Evolutionary conservation across 306 rosid species (phyloP).

Genomic region (Psophocarpus tetragonolobus): DNA sequence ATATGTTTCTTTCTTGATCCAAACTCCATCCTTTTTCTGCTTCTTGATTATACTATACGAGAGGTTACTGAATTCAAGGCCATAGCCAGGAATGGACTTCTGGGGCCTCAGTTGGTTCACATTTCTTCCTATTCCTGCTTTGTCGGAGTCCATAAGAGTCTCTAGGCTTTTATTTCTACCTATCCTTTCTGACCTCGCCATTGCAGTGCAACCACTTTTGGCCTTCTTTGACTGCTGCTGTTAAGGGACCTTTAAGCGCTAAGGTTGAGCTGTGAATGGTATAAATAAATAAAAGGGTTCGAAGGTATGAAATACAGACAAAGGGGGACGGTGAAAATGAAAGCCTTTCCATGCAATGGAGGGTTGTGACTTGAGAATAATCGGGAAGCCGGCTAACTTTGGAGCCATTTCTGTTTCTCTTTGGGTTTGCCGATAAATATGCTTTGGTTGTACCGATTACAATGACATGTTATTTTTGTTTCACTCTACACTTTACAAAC

Average conservation of each 20-base stretch:
- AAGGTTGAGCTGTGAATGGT: slow-evolving; percentile 30
- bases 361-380: neutral
- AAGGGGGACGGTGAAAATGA: slow-evolving; percentile 41
- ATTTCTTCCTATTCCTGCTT: slow-evolving; percentile 33
- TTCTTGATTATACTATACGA: slow-evolving; percentile 66
- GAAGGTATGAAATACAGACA: slow-evolving; percentile 32
- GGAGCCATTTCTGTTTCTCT: slow-evolving; percentile 30
- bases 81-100: slow-evolving; percentile 55
- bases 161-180: slow-evolving; percentile 56
- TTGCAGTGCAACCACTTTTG: slow-evolving; percentile 34
- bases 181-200: slow-evolving; percentile 48
- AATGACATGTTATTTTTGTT: slow-evolving; percentile 34
- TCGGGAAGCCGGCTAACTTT: slow-evolving; percentile 42
- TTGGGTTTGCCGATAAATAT: slow-evolving; percentile 46
- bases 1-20: slow-evolving; percentile 66
- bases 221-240: slow-evolving; percentile 35
- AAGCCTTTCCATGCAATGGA: slow-evolving; percentile 15
- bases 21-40: slow-evolving; percentile 71
- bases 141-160: slow-evolving; percentile 57
- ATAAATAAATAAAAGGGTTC: slow-evolving; percentile 20
- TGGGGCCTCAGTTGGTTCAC: slow-evolving; percentile 34
- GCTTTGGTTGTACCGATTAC: slow-evolving; percentile 47
- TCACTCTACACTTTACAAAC: slow-evolving; percentile 26
- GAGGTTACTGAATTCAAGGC: slow-evolving; percentile 72
- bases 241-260: slow-evolving; percentile 32